A percentile compares a stretch with the other conserved stretches of the same genome.
Evolutionary conservation across 2,329 filamentous ascomycete species (phyloP).

Genomic region (Rutstroemia sp.): DNA sequence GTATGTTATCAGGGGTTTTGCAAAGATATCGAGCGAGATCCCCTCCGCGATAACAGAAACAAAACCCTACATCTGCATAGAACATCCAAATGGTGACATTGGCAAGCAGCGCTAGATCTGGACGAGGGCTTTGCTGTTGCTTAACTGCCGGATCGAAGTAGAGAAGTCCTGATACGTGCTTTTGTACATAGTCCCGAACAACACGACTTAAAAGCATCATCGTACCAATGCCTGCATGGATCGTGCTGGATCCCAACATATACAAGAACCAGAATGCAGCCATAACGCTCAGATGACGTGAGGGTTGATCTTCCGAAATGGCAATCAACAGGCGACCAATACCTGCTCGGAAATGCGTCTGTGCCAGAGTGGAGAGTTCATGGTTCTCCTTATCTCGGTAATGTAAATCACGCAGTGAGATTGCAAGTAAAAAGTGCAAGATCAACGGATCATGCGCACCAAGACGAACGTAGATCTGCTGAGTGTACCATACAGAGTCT

Average conservation of each 20-base stretch:
- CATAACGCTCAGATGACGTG: not conserved
- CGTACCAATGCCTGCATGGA: not conserved
- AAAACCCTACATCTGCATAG: constrained; percentile 1
- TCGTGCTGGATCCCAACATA: constrained; percentile 1
- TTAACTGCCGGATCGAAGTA: not conserved
- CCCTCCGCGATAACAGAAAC: constrained; percentile 5
- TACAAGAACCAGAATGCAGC: constrained; percentile 5
- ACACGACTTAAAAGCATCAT: constrained; percentile 1
- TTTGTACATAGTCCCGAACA: not conserved
- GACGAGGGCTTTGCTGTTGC: not conserved
- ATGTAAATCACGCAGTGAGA: not conserved
- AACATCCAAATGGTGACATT: constrained; percentile 1
- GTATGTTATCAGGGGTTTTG: not conserved
- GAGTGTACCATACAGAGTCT: not conserved
- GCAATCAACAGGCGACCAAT: not conserved
- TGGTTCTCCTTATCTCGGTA: not conserved
- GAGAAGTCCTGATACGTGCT: not conserved
- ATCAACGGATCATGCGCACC: constrained; percentile 4
- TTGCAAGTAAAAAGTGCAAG: constrained; percentile 1
- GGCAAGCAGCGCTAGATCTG: not conserved
- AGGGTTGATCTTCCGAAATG: not conserved
- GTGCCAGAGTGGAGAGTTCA: not conserved
- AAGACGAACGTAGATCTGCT: constrained; percentile 1
- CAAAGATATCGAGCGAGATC: constrained; percentile 1
- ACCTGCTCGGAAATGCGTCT: not conserved